Percentiles rank a stretch among this genome's conserved stretches.
phyloP scores from a whole-genome alignment of 306 rosid genomes.

The Cucurbita maxima region DNA sequence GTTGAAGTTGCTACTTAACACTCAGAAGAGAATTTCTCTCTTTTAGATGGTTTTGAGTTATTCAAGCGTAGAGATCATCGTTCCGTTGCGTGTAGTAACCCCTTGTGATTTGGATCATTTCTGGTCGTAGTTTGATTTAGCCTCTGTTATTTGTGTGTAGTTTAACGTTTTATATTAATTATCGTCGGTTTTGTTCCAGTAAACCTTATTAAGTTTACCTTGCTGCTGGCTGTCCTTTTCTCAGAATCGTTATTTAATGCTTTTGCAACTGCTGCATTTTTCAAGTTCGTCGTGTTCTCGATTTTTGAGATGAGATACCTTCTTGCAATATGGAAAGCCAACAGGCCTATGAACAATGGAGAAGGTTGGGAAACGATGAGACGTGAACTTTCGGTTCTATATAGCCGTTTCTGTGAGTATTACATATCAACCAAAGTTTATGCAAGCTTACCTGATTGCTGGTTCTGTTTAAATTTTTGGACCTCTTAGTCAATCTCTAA shows the following conservation, averaged over 20 bases:
- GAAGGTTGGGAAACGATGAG: conserved; percentile 99
- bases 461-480: conserved; percentile 1
- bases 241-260: conserved; percentile 93
- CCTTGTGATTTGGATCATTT: not conserved
- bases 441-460: not conserved
- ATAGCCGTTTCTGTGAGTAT: conserved; percentile 94
- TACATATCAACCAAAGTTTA: not conserved
- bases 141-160: not conserved
- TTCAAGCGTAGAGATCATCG: not conserved
- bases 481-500: conserved; percentile 9
- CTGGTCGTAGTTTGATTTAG: not conserved
- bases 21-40: not conserved
- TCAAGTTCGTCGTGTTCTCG: conserved; percentile 94
- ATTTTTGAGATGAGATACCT: conserved; percentile 99
- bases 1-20: not conserved
- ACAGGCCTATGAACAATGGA: conserved; percentile 71
- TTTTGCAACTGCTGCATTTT: conserved; percentile 97
- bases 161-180: not conserved
- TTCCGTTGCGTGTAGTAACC: not conserved
- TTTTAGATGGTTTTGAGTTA: not conserved
- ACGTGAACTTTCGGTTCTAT: conserved; percentile 91
- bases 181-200: not conserved
- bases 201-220: conserved; percentile 6
- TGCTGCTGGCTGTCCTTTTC: conserved; percentile 16
- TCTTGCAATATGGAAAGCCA: conserved; percentile 99